Evolutionary conservation across 208 protist genomes (phyloP), one percentile per base, ranked within the genome.

Genomic region (Wallacemonas sp.): DNA sequence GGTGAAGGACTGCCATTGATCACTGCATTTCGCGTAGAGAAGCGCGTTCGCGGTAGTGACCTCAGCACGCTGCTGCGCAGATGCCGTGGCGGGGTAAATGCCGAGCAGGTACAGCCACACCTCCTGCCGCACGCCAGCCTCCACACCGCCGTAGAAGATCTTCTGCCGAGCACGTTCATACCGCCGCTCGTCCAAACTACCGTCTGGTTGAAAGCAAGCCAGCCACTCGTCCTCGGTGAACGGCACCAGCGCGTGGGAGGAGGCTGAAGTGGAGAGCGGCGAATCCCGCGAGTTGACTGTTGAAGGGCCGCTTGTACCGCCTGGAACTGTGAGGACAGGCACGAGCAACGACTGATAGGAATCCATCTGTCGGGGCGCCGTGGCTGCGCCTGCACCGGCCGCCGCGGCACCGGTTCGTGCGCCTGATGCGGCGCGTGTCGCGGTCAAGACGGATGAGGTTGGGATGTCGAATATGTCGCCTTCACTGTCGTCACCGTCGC

Each of bases 81-180:
- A 78, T 17, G 76, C 74, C 21, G 68, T 56, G 4, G 73, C 42
- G 2, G 70, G 33, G 72, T 88, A 95, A 24, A 82, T 70, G 11
- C 68, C 67, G 5, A 97, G 75, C 34, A 93, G 56, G 73, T 84
- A 91, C 33, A 66, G 74, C 90, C 93, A 97, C 22, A 95, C 84
- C 68, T 91, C 69, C 27, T 83, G 66, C 12, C 90, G 78, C 21
- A 96, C 62, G 15, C 46, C 11, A 3, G 44, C 27, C 30, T 27
- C 44, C 11, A 64, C 59, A 31, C 87, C 87, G 65, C 86, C 82
- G 38, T 56, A 49, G 54, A 70, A 86, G 1, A 63, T 68, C 47
- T 60, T 46, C 6, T 38, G 38, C 14, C 66, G 72, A 3, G 70
- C 69, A 6, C 54, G 42, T 0, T 42, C 56, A 38, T 65, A 84